Conservation (phyloP, 352 stramenopile species). For the Globisporangium echinulatum region DNA sequence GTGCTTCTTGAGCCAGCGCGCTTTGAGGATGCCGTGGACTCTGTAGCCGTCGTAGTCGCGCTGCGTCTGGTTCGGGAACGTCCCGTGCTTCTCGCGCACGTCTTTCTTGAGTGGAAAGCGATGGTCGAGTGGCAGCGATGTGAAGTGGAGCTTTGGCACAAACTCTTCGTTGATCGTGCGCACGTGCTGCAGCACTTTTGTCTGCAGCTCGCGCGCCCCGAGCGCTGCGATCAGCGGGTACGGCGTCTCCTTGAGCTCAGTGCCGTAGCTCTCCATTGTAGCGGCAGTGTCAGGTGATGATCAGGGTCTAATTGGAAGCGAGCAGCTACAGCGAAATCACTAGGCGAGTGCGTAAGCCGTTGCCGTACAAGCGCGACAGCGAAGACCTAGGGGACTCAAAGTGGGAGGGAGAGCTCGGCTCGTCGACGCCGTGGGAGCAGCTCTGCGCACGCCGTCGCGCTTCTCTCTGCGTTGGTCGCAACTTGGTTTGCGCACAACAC, state of each 20-base stretch:
- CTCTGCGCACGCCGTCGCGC: too few relatives aligned
- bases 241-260: conserved; percentile 83
- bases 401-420: too few relatives aligned
- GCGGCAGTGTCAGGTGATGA: not conserved
- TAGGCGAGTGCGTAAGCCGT: too few relatives aligned
- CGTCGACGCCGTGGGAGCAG: too few relatives aligned
- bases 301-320: too few relatives aligned
- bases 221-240: conserved; percentile 80
- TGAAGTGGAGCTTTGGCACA: conserved; percentile 71
- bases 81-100: conserved; percentile 77
- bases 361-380: too few relatives aligned
- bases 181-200: conserved; percentile 60
- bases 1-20: conserved; percentile 84
- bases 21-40: conserved; percentile 69
- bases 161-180: conserved; percentile 80
- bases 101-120: conserved; percentile 82
- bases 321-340: not conserved
- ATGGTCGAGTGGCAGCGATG: conserved; percentile 62
- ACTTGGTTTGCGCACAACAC: too few relatives aligned
- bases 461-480: too few relatives aligned
- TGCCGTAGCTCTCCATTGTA: conserved; percentile 78
- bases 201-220: conserved; percentile 65
- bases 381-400: too few relatives aligned
- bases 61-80: conserved; percentile 79
- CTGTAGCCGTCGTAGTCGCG: conserved; percentile 73